These are phyloP conservation scores for Pseudogymnoascus verrucosus DNA, from an alignment of 2,329 filamentous ascomycete species.

Conservation along the genomic window DNA sequence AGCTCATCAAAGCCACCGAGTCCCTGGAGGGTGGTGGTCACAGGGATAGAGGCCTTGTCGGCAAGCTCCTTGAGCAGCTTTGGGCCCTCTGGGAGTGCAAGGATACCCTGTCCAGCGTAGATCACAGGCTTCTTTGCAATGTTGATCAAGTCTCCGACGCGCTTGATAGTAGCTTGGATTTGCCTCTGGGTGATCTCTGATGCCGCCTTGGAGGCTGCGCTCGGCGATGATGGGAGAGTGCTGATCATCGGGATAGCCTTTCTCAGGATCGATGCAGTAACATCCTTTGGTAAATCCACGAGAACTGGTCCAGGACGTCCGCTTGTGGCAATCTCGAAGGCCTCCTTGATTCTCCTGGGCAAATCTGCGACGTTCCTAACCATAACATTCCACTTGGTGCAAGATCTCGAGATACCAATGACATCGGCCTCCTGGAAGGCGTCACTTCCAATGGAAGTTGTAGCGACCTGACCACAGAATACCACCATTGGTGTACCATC, in stretches of 20 bases:
- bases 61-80: slow-evolving; percentile 75
- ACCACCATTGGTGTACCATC: slow-evolving; percentile 96
- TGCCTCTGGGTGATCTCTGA: slow-evolving; percentile 65
- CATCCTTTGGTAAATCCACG: slow-evolving; percentile 93
- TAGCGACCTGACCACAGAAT: slow-evolving; percentile 88
- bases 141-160: slow-evolving; percentile 77
- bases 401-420: slow-evolving; percentile 84
- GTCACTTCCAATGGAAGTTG: slow-evolving; percentile 84
- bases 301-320: slow-evolving; percentile 90
- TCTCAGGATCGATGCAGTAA: slow-evolving; percentile 76
- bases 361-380: slow-evolving; percentile 92
- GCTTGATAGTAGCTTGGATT: slow-evolving; percentile 63
- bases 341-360: slow-evolving; percentile 90
- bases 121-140: slow-evolving; percentile 88
- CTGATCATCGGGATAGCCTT: slow-evolving; percentile 66
- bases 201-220: slow-evolving; percentile 75
- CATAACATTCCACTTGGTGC: slow-evolving; percentile 99
- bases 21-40: slow-evolving; percentile 91
- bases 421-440: slow-evolving; percentile 97
- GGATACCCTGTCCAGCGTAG: slow-evolving; percentile 86
- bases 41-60: slow-evolving; percentile 84
- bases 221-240: slow-evolving; percentile 64
- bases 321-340: slow-evolving; percentile 94
- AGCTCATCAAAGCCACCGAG: slow-evolving; percentile 89
- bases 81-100: slow-evolving; percentile 71